A percentile compares a stretch with the other conserved stretches of the same genome.
Evolutionary conservation across 805 yeast species (phyloP).

Genomic region (Kodamaea jinghongensis): DNA sequence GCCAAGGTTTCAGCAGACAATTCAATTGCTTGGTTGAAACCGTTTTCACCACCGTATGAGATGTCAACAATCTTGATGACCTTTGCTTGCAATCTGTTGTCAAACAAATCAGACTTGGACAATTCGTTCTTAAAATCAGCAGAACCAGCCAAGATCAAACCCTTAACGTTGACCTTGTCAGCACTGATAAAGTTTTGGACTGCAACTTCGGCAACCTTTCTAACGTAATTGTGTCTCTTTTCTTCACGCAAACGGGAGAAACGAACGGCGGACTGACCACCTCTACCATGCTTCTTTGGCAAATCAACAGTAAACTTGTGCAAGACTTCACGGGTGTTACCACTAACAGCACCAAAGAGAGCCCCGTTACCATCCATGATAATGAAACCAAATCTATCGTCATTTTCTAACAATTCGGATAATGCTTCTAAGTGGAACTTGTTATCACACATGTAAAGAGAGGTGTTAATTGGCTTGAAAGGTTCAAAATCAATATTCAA

Average conservation of each 20-base stretch:
- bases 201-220: slow-evolving; percentile 97
- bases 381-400: slow-evolving; percentile 95
- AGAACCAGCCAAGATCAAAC: slow-evolving; percentile 95
- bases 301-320: slow-evolving; percentile 95
- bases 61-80: slow-evolving; percentile 92
- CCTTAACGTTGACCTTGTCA: slow-evolving; percentile 92
- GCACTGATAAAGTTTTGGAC: slow-evolving; percentile 94
- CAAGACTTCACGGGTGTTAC: slow-evolving; percentile 94
- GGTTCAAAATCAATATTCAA: slow-evolving; percentile 98
- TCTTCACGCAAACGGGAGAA: slow-evolving; percentile 98
- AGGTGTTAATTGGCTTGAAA: slow-evolving; percentile 98
- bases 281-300: slow-evolving; percentile 99
- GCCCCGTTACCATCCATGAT: slow-evolving; percentile 99
- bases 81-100: slow-evolving; percentile 80
- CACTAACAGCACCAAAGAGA: slow-evolving; percentile 89
- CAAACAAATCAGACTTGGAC: slow-evolving; percentile 90
- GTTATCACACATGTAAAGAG: slow-evolving; percentile 90
- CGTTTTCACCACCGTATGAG: slow-evolving; percentile 99
- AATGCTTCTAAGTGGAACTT: slow-evolving; percentile 98
- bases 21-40: slow-evolving; percentile 98
- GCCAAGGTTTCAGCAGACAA: slow-evolving; percentile 95
- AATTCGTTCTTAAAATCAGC: slow-evolving; percentile 98
- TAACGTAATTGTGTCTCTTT: slow-evolving; percentile 96
- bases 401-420: slow-evolving; percentile 89
- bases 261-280: slow-evolving; percentile 99